phyloP scores from a whole-genome alignment of 345 rosid genomes.

The Gossypium herbaceum region DNA sequence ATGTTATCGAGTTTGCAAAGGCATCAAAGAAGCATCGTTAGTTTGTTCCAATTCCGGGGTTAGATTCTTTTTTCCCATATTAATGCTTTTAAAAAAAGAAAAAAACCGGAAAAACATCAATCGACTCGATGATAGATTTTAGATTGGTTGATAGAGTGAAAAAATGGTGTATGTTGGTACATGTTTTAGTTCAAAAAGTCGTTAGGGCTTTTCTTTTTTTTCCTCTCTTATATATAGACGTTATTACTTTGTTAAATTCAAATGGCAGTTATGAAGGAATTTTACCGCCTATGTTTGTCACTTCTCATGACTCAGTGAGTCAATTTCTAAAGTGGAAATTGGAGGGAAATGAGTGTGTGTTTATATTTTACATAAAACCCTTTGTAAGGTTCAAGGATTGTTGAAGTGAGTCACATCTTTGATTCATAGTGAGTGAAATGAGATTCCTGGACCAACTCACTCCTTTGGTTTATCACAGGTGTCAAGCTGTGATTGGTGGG shows the following conservation, averaged over 20 bases:
- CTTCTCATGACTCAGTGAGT: background rate
- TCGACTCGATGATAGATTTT: too few relatives aligned
- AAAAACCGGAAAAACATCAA: too few relatives aligned
- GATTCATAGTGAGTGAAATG: background rate
- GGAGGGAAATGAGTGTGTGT: slow-evolving; percentile 19
- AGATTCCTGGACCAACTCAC: background rate
- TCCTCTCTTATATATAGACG: background rate
- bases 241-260: slow-evolving; percentile 27
- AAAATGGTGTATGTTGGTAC: too few relatives aligned
- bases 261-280: slow-evolving; percentile 34
- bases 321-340: background rate
- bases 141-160: too few relatives aligned
- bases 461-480: background rate
- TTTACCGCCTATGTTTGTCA: slow-evolving; percentile 26
- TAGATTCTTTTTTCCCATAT: background rate
- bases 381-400: too few relatives aligned
- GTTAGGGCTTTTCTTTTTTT: slow-evolving; percentile 32
- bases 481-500: background rate
- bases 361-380: too few relatives aligned
- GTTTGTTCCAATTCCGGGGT: background rate
- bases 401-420: background rate
- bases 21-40: slow-evolving; percentile 43
- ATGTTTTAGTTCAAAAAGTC: slow-evolving; percentile 32
- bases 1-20: slow-evolving; percentile 23
- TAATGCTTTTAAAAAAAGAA: too few relatives aligned